Evolutionary conservation across 768 basidiomycete species (phyloP).

Genomic region (Suillus fuscotomentosus): DNA sequence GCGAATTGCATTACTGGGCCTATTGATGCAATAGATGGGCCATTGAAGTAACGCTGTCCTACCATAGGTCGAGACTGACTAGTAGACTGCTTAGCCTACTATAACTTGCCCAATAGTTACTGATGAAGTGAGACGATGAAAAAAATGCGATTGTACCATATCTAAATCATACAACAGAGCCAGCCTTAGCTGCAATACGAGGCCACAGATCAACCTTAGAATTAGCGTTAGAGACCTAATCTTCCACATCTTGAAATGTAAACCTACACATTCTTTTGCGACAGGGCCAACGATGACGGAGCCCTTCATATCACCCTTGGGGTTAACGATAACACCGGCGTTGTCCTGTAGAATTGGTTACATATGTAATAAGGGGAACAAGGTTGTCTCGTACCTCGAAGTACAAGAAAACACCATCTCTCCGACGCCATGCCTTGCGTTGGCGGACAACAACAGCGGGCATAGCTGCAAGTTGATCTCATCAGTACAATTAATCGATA

Average conservation of each 20-base stretch:
- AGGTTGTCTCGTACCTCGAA: slow-evolving; percentile 64
- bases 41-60: neutral
- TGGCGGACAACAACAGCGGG: slow-evolving; percentile 96
- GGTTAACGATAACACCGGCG: slow-evolving; percentile 96
- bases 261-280: slow-evolving; percentile 97
- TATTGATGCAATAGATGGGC: neutral
- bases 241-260: neutral
- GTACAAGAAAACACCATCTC: slow-evolving; percentile 98
- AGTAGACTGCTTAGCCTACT: neutral
- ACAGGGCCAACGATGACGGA: slow-evolving; percentile 95
- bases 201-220: slow-evolving; percentile 94
- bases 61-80: neutral
- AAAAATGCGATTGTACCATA: slow-evolving; percentile 1
- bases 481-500: slow-evolving; percentile 7
- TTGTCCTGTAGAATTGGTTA: slow-evolving; percentile 58
- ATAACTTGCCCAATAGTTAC: neutral
- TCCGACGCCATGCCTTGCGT: slow-evolving; percentile 97
- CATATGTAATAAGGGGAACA: neutral
- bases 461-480: slow-evolving; percentile 64
- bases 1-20: neutral
- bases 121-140: neutral
- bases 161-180: slow-evolving; percentile 84
- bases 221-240: neutral
- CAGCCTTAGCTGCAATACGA: slow-evolving; percentile 98
- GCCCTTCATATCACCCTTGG: slow-evolving; percentile 99